phyloP scores from a whole-genome alignment of 306 rosid species.

The Ormosia semicastrata region DNA sequence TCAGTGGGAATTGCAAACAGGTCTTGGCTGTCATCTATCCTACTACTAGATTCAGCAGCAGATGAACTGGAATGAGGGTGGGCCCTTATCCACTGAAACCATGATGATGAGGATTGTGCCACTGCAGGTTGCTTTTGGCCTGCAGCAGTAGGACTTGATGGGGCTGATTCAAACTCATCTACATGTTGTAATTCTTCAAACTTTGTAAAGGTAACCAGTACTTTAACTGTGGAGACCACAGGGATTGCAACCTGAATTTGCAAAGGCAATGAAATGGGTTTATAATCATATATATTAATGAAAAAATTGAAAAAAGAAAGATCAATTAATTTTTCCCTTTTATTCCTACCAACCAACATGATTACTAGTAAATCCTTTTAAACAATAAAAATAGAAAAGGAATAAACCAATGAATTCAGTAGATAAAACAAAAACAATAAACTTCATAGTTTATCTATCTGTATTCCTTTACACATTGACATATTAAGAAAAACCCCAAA shows the following conservation, averaged over 20 bases:
- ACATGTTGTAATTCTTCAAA: constrained; percentile 71
- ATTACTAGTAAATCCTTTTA: background rate
- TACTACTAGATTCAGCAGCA: constrained; percentile 43
- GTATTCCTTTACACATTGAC: background rate
- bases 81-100: constrained; percentile 86
- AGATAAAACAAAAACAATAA: background rate
- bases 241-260: constrained; percentile 80
- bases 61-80: constrained; percentile 58
- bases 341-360: background rate
- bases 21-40: constrained; percentile 51
- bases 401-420: background rate
- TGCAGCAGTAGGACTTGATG: constrained; percentile 73
- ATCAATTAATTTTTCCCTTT: background rate
- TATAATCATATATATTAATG: background rate
- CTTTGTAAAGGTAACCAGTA: constrained; percentile 77
- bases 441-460: background rate
- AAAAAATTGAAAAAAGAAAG: background rate
- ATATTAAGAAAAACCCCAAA: background rate
- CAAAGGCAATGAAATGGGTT: constrained; percentile 1
- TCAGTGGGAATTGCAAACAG: constrained; percentile 63
- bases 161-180: constrained; percentile 85
- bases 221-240: constrained; percentile 83
- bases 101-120: constrained; percentile 56
- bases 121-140: constrained; percentile 47
- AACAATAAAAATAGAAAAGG: background rate